Evolutionary conservation across 1,139 yeast genomes (phyloP).

Genomic region (Candida dubliniensis): DNA sequence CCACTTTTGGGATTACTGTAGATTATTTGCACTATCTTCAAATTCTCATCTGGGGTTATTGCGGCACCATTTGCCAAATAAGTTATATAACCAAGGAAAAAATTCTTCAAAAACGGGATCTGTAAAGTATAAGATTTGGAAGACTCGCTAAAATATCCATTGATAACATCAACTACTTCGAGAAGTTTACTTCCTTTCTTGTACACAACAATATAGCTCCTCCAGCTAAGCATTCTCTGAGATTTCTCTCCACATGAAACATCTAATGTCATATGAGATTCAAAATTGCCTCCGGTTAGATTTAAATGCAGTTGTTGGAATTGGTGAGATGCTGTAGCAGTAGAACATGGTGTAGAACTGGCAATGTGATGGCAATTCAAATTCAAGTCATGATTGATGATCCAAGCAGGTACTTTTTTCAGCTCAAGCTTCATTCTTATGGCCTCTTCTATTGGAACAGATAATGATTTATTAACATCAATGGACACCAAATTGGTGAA

Average conservation of each 20-base stretch:
- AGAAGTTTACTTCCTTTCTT: slow-evolving; percentile 22
- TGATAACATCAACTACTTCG: slow-evolving; percentile 32
- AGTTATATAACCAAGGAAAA: slow-evolving; percentile 43
- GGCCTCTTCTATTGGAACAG: slow-evolving; percentile 1
- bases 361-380: slow-evolving; percentile 9
- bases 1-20: slow-evolving; percentile 18
- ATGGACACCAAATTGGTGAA: slow-evolving; percentile 5
- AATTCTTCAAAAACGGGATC: slow-evolving; percentile 40
- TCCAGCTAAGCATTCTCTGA: slow-evolving; percentile 33
- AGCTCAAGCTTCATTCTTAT: slow-evolving; percentile 3
- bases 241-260: slow-evolving; percentile 14
- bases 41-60: slow-evolving; percentile 22
- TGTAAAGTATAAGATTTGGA: slow-evolving; percentile 27
- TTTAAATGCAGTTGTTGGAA: slow-evolving; percentile 17
- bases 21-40: slow-evolving; percentile 34
- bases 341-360: slow-evolving; percentile 17
- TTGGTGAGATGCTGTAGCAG: slow-evolving; percentile 11
- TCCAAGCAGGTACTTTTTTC: slow-evolving; percentile 14
- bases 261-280: slow-evolving; percentile 30
- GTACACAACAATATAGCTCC: slow-evolving; percentile 32
- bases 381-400: slow-evolving; percentile 15
- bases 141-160: slow-evolving; percentile 29
- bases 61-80: slow-evolving; percentile 34
- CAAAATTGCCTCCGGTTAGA: slow-evolving; percentile 26
- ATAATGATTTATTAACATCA: slow-evolving; percentile 3